Evolutionary conservation across 768 basidiomycete species (phyloP).

Genomic region (Pleurotus eryngii): DNA sequence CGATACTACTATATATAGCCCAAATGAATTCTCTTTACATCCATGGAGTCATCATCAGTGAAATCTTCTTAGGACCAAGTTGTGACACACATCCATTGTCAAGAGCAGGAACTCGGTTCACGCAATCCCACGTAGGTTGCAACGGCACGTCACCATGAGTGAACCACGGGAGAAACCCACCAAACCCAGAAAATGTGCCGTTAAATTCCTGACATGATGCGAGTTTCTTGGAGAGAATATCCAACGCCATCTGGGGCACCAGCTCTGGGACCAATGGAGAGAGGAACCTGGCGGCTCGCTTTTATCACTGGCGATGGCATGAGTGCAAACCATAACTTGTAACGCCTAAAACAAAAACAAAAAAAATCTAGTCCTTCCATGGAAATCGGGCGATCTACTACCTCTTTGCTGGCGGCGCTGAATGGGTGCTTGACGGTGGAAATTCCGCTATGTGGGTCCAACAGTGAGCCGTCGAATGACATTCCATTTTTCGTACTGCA

Average conservation of each 20-base stretch:
- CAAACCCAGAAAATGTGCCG: constrained; percentile 21
- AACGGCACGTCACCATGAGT: constrained; percentile 11
- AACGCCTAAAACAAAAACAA: constrained; percentile 6
- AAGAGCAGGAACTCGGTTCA: constrained; percentile 20
- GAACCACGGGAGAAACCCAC: constrained; percentile 23
- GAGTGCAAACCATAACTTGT: constrained; percentile 21
- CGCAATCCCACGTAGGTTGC: constrained; percentile 21
- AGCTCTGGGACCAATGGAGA: constrained; percentile 11
- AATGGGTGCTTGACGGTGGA: constrained; percentile 19
- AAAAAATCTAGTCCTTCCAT: too few species aligned
- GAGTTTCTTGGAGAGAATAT: constrained; percentile 17
- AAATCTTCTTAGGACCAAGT: not conserved
- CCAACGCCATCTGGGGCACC: constrained; percentile 16
- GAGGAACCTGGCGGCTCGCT: constrained; percentile 19
- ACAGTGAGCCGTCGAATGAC: constrained; percentile 21
- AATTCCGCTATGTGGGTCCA: constrained; percentile 15
- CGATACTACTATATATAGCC: constrained; percentile 19
- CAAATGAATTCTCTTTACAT: constrained; percentile 17
- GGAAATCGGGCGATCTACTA: not conserved
- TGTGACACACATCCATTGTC: constrained; percentile 16
- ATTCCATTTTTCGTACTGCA: constrained; percentile 22
- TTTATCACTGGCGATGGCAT: constrained; percentile 17
- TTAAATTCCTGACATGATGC: constrained; percentile 17
- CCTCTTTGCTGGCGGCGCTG: constrained; percentile 22
- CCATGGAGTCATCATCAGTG: too few species aligned